phyloP scores from a whole-genome alignment of 2,329 filamentous ascomycete species.

The Didymella glomerata region DNA sequence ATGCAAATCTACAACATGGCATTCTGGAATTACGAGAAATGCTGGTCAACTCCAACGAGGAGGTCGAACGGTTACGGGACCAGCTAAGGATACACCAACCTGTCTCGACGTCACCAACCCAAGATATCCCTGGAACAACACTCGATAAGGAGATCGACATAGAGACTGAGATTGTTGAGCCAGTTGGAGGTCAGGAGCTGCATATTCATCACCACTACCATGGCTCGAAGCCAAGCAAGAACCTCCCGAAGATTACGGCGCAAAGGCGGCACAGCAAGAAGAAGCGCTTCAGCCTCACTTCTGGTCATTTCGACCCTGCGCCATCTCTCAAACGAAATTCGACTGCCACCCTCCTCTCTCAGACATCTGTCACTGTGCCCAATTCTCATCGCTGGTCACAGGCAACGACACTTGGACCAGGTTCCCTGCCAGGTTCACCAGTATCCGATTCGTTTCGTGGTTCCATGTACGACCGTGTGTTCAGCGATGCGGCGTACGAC shows the following conservation, averaged over 20 bases:
- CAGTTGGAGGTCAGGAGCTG: constrained; percentile 63
- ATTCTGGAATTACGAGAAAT: constrained; percentile 92
- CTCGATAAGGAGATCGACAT: constrained; percentile 80
- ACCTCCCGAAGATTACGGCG: constrained; percentile 57
- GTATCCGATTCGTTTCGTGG: constrained; percentile 73
- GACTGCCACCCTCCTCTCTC: constrained; percentile 69
- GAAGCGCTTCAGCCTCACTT: constrained; percentile 72
- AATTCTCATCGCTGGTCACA: constrained; percentile 69
- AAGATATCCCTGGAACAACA: constrained; percentile 54
- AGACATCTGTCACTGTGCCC: constrained; percentile 67
- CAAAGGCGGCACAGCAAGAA: constrained; percentile 67
- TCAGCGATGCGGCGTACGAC: constrained; percentile 66
- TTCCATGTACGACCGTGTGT: constrained; percentile 79
- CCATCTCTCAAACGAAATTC: constrained; percentile 56
- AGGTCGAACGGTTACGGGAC: constrained; percentile 86
- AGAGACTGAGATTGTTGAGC: constrained; percentile 49
- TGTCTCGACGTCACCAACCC: constrained; percentile 48
- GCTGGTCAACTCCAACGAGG: constrained; percentile 89
- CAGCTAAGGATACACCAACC: constrained; percentile 84
- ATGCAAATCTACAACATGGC: constrained; percentile 89
- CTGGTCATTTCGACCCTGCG: constrained; percentile 58
- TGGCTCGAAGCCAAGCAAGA: constrained; percentile 53
- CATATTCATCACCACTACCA: constrained; percentile 98
- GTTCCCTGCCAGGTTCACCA: constrained; percentile 84
- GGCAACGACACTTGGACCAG: constrained; percentile 69